Percentiles rank a stretch among this genome's conserved stretches.
These are phyloP conservation scores for Anisogramma anomala DNA, from an alignment of 2,329 filamentous ascomycete genomes.

Conservation along the genomic window DNA sequence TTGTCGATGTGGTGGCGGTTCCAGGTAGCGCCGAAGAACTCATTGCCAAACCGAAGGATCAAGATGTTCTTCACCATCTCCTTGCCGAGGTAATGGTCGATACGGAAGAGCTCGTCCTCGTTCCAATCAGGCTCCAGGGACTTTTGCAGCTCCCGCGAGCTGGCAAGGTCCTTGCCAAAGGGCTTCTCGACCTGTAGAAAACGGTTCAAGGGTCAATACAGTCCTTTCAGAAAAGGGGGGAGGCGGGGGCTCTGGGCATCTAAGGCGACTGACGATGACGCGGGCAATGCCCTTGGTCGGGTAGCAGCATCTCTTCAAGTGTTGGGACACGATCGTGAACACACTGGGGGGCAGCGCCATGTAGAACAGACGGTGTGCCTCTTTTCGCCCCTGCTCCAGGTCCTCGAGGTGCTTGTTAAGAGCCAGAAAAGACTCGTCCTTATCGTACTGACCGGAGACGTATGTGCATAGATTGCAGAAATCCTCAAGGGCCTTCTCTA, in stretches of 20 bases:
- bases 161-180: constrained; percentile 91
- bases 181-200: constrained; percentile 81
- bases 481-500: constrained; percentile 86
- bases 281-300: constrained; percentile 80
- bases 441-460: constrained; percentile 93
- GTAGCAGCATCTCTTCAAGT: constrained; percentile 96
- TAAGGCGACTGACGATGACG: constrained; percentile 61
- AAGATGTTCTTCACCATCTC: constrained; percentile 99
- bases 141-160: constrained; percentile 87
- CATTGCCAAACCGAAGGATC: constrained; percentile 95
- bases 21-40: constrained; percentile 97
- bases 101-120: constrained; percentile 97
- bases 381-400: constrained; percentile 68
- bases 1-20: constrained; percentile 99
- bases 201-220: constrained; percentile 15
- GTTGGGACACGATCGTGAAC: constrained; percentile 94
- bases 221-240: not conserved
- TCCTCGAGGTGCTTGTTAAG: constrained; percentile 78
- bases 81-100: constrained; percentile 98
- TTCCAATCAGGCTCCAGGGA: constrained; percentile 96
- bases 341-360: constrained; percentile 97
- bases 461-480: constrained; percentile 87
- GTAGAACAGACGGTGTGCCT: constrained; percentile 93
- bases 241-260: not conserved
- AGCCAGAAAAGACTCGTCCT: constrained; percentile 83